Base-by-base conservation (phyloP, 306 rosid species). In the Vachellia collinsii region DNA sequence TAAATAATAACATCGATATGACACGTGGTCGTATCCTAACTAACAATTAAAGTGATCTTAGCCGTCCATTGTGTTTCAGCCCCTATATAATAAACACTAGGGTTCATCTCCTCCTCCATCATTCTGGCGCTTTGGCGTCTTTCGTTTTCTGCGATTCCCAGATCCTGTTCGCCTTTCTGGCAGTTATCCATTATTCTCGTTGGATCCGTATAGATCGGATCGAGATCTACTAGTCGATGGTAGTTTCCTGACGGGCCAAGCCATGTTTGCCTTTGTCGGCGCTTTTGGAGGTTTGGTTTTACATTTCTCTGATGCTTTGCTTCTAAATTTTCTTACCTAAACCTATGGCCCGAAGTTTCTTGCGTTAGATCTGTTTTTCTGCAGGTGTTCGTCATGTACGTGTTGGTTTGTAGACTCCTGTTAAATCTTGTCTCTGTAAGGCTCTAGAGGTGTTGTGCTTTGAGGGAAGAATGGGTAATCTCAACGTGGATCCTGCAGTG, bases 1-100 rank as follows among this genome's bases (percentile, higher is more conserved):
- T 29, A 29, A 29, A 29, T 29, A 29, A 29, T 29, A 29, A 29
- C 34, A 29, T 29, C 34, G 2, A 29, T 29, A 29, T 13, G 9
- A 69, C 85, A 75, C 87, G 85, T 75, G 70, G 58, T 42, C 6
- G 0, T 62, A 80, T 87, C 80, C 7, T 5, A 23, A 83, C 87
- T 82, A 81, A 70, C 64, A 25, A 74, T 3, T 11, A 13, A 78
- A 70, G 3, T 19, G 72, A 86, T 86, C 87, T 75, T 59, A 54
- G 7, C 88, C 90, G 82, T 87, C 56, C 80, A 16, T 81, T 44
- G n/a, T 0, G 16, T 11, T 73, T 8, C 39, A 78, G 5, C 22
- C 74, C 46, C 22, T 7, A 81, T 84, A 87, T 71, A 84, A 71
- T 1, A 9, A 8, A 47, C 17, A 3, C 10, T 76, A 61, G 79